Evolutionary conservation across 345 rosid genomes (phyloP).

Genomic region (Populus davidiana): DNA sequence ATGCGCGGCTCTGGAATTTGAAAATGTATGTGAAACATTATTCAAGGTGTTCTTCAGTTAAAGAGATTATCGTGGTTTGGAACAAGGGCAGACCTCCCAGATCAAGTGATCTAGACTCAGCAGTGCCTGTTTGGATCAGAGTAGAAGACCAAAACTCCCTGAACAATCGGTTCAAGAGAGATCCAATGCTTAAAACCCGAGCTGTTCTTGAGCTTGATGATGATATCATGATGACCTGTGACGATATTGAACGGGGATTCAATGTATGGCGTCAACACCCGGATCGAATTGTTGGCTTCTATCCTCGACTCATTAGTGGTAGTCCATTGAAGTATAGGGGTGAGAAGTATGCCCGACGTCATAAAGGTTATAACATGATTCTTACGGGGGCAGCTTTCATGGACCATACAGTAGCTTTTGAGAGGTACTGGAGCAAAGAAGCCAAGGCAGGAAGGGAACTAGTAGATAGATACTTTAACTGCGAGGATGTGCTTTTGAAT

Average conservation of each 20-base stretch:
- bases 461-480: conserved; percentile 70
- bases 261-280: conserved; percentile 87
- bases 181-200: conserved; percentile 61
- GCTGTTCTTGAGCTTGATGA: conserved; percentile 95
- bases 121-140: conserved; percentile 86
- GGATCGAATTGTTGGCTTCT: conserved; percentile 79
- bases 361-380: conserved; percentile 79
- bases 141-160: conserved; percentile 66
- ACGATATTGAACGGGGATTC: conserved; percentile 78
- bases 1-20: conserved; percentile 96
- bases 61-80: conserved; percentile 94
- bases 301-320: conserved; percentile 64
- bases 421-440: conserved; percentile 55
- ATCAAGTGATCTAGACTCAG: conserved; percentile 61
- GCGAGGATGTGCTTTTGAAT: conserved; percentile 84
- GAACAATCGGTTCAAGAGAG: conserved; percentile 80
- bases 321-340: conserved; percentile 61
- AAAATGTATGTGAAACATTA: conserved; percentile 89
- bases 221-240: conserved; percentile 91
- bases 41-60: conserved; percentile 86
- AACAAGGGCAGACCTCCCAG: conserved; percentile 84
- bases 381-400: conserved; percentile 96
- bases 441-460: conserved; percentile 62
- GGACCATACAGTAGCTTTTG: conserved; percentile 58
- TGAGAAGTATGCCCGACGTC: conserved; percentile 72